phyloP scores from a whole-genome alignment of 306 rosid species.

The Acacia confusa region DNA sequence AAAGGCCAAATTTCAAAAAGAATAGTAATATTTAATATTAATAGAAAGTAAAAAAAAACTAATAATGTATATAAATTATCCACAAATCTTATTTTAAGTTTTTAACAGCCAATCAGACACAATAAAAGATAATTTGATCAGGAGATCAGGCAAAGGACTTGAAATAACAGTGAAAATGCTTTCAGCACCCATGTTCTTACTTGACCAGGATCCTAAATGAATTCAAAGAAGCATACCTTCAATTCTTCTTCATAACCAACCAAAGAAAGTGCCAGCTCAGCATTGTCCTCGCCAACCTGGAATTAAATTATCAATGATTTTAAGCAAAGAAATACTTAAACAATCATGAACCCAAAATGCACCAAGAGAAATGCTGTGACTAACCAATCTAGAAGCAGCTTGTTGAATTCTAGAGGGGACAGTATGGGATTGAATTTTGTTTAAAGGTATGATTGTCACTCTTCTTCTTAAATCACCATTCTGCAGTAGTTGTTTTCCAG shows the following conservation, averaged over 20 bases:
- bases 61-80: neutral
- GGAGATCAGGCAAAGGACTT: slow-evolving; percentile 11
- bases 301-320: slow-evolving; percentile 31
- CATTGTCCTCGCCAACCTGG: slow-evolving; percentile 91
- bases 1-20: slow-evolving; percentile 25
- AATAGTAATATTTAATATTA: neutral
- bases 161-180: slow-evolving; percentile 28
- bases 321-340: slow-evolving; percentile 9
- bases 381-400: slow-evolving; percentile 71
- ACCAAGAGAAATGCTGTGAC: slow-evolving; percentile 34
- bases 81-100: neutral
- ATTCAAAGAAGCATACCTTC: slow-evolving; percentile 59
- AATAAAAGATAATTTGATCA: slow-evolving; percentile 8
- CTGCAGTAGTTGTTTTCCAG: slow-evolving; percentile 87
- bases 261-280: slow-evolving; percentile 82
- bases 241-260: slow-evolving; percentile 86
- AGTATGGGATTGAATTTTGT: slow-evolving; percentile 69
- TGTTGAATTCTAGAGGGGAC: slow-evolving; percentile 62
- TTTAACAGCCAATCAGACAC: neutral
- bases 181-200: slow-evolving; percentile 17
- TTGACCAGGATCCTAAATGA: slow-evolving; percentile 6
- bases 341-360: neutral
- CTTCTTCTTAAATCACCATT: slow-evolving; percentile 86
- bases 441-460: slow-evolving; percentile 94
- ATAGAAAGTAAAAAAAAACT: neutral